These are phyloP conservation scores for Nannochloropsis salina DNA, from an alignment of 108 stramenopile species.

Conservation along the genomic window DNA sequence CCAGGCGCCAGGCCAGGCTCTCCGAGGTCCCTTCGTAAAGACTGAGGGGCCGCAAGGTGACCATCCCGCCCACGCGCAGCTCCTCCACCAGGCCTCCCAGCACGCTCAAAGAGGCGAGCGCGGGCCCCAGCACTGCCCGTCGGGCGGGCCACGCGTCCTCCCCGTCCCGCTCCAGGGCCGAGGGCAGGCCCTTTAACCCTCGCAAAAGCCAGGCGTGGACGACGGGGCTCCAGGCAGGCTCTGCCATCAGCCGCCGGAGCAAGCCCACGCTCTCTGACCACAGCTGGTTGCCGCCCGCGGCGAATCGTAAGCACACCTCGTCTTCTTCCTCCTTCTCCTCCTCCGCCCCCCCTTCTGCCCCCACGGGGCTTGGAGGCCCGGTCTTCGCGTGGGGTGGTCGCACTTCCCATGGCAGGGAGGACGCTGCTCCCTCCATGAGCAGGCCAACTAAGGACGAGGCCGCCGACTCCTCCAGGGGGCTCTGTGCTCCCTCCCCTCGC, in stretches of 20 bases:
- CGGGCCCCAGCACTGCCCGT: background rate
- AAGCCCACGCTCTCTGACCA: background rate
- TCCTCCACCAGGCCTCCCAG: background rate
- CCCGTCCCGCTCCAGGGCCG: background rate
- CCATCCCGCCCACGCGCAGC: background rate
- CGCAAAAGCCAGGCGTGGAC: background rate
- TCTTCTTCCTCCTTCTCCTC: background rate
- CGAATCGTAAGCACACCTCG: background rate
- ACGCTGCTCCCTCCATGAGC: background rate
- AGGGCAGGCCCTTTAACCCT: background rate
- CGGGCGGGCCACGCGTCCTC: background rate
- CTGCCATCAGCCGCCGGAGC: background rate
- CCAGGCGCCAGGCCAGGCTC: background rate
- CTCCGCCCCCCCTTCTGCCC: background rate
- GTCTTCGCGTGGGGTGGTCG: background rate
- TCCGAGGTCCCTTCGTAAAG: background rate
- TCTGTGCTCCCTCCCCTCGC: too few relatives aligned
- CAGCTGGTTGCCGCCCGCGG: background rate
- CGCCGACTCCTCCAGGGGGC: conserved; percentile 16
- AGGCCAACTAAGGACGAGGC: background rate
- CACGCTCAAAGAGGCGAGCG: background rate
- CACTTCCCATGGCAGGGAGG: background rate
- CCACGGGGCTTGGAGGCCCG: background rate
- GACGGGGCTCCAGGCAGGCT: background rate
- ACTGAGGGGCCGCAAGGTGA: background rate